Base-by-base conservation (phyloP, 2,329 filamentous ascomycete genomes). In the Colletotrichum somersetense region DNA sequence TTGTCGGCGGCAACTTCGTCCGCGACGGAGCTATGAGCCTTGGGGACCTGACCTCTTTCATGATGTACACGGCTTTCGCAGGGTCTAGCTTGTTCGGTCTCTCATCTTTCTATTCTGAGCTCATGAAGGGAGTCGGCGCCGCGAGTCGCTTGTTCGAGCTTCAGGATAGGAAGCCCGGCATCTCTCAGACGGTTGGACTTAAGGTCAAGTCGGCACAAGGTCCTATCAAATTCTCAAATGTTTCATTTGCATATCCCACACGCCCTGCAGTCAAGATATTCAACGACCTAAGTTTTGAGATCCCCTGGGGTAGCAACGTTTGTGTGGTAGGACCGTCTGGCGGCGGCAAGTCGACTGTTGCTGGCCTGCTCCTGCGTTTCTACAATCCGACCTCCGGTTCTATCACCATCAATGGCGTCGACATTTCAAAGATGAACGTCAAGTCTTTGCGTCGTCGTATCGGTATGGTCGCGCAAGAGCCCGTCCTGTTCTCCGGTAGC, bases 111-210 rank as follows among this genome's bases (percentile, higher is more conserved):
- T 99, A 98, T 82, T 97, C 95, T 0, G 96, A 99, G 80, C 87
- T 99, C 73, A 99, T 99, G 96, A 99, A 99, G 82, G 97, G 97
- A 53, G 96, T 97, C 5, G 96, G 97, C 77, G 96, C 96, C 53
- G 96, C 96, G n/a, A 97, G 93, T 78, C 92, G 96, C 72, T 87
- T 99, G 1, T 99, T 99, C 78, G 96, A 99, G 79, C 88, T 99
- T 7, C 95, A 98, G 80, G 96, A 99, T 80, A 91, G 96, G 74
- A 86, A 93, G 71, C 93, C 95, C 0, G 92, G 91, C 2, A 97
- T 98, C 73, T 92, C 92, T n/a, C 91, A 95, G 26, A 99, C 97
- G 0, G 91, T 92, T 64, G 96, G 96, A 74, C 80, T 87, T 40
- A 92, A 90, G 72, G 95, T 99, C 40, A 88, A 85, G 66, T 97